phyloP scores from a whole-genome alignment of 768 basidiomycete genomes.

The Trametes gibbosa region DNA sequence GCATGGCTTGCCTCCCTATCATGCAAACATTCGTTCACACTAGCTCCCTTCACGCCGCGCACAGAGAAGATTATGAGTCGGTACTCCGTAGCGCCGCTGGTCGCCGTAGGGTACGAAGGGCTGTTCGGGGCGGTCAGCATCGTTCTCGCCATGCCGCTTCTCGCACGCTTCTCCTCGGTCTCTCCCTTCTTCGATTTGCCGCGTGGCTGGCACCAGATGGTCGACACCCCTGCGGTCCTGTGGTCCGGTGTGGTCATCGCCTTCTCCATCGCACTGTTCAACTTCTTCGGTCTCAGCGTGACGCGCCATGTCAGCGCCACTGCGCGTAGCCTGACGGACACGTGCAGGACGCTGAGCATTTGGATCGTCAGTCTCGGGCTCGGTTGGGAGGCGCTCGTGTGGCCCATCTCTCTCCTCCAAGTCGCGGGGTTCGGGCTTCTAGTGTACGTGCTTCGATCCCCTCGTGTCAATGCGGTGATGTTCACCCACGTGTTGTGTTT shows the following conservation, averaged over 20 bases:
- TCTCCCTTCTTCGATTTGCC: constrained; percentile 76
- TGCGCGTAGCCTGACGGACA: constrained; percentile 88
- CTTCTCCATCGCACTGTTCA: constrained; percentile 54
- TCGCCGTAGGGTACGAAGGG: constrained; percentile 94
- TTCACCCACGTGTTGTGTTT: neutral
- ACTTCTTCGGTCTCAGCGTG: constrained; percentile 81
- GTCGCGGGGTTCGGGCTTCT: constrained; percentile 82
- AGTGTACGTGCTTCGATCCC: constrained; percentile 48
- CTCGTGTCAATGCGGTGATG: constrained; percentile 2
- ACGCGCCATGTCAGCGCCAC: constrained; percentile 94
- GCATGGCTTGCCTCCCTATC: neutral
- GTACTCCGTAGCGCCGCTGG: constrained; percentile 83
- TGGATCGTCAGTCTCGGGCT: constrained; percentile 89
- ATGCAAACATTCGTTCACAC: neutral
- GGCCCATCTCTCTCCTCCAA: constrained; percentile 80
- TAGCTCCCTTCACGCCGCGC: neutral
- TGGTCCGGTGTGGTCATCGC: constrained; percentile 47
- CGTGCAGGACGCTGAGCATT: constrained; percentile 92
- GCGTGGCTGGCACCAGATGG: constrained; percentile 87
- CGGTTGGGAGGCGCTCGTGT: constrained; percentile 87
- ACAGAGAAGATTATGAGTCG: constrained; percentile 86
- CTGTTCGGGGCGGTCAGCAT: constrained; percentile 85
- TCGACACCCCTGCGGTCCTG: constrained; percentile 62
- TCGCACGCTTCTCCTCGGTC: constrained; percentile 68
- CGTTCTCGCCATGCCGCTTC: constrained; percentile 73